A percentile compares a stretch with the other conserved stretches of the same genome.
phyloP scores from a whole-genome alignment of 306 rosid species.

The Senna tora region DNA sequence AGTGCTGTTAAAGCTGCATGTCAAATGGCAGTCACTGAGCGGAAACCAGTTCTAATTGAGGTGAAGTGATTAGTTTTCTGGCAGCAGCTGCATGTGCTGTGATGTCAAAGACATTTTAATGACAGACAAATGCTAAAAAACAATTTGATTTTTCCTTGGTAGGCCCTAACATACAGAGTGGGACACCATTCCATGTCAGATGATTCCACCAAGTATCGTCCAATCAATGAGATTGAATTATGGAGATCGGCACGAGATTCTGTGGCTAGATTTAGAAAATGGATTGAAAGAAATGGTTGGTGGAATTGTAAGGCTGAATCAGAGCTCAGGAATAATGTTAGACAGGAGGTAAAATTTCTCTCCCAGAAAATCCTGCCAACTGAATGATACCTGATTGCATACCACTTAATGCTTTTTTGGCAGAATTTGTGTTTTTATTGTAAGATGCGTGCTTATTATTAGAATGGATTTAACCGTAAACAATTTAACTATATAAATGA shows the following conservation, averaged over 20 bases:
- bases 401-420: not conserved
- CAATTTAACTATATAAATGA: too few species aligned
- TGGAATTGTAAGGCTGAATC: constrained; percentile 69
- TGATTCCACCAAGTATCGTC: constrained; percentile 93
- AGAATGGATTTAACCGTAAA: too few species aligned
- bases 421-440: not conserved
- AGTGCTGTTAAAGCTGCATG: constrained; percentile 82
- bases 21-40: constrained; percentile 74
- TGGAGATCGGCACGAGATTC: constrained; percentile 80
- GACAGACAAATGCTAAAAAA: constrained; percentile 19
- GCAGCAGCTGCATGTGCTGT: constrained; percentile 1
- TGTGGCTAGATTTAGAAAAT: constrained; percentile 79
- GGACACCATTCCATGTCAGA: constrained; percentile 99
- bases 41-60: constrained; percentile 84
- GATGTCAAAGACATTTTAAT: constrained; percentile 21
- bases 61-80: constrained; percentile 43
- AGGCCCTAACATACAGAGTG: constrained; percentile 92
- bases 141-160: constrained; percentile 20
- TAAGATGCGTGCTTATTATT: not conserved
- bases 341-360: constrained; percentile 62
- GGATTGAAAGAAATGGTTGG: constrained; percentile 90
- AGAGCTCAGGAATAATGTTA: constrained; percentile 60
- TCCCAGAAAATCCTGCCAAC: constrained; percentile 17
- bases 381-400: constrained; percentile 1
- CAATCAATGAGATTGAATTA: constrained; percentile 72